phyloP scores from a whole-genome alignment of 2,329 filamentous ascomycete genomes.

The Pezicula rhizophila region DNA sequence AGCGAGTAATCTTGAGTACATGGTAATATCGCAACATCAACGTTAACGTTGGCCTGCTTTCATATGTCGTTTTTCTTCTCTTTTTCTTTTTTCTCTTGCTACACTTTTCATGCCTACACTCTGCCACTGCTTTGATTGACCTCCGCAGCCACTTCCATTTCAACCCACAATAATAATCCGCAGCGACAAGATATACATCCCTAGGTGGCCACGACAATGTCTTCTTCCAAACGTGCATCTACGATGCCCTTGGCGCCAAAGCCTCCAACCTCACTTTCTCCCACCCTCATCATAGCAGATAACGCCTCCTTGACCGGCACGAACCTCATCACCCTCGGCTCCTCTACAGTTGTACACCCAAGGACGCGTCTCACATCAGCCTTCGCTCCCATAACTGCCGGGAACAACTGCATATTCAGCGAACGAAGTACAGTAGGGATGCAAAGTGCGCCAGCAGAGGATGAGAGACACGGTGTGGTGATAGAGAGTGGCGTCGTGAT shows the following conservation, averaged over 20 bases:
- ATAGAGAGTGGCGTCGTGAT: slow-evolving; percentile 57
- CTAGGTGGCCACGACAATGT: slow-evolving; percentile 16
- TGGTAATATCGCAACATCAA: no score
- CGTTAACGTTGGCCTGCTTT: slow-evolving; percentile 5
- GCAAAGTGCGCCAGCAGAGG: slow-evolving; percentile 26
- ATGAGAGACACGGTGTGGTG: slow-evolving; percentile 33
- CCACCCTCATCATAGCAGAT: slow-evolving; percentile 55
- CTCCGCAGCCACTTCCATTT: neutral
- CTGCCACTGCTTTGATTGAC: slow-evolving; percentile 8
- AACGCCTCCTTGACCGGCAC: slow-evolving; percentile 61
- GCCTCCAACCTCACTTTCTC: slow-evolving; percentile 55
- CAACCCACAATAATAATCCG: neutral
- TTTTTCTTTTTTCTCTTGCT: neutral
- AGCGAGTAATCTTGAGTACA: no score
- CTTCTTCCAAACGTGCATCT: slow-evolving; percentile 35
- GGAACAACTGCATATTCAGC: slow-evolving; percentile 74
- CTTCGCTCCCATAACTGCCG: slow-evolving; percentile 72
- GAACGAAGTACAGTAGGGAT: slow-evolving; percentile 58
- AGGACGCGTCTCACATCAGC: slow-evolving; percentile 73
- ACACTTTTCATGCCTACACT: slow-evolving; percentile 6
- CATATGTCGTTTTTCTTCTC: slow-evolving; percentile 1
- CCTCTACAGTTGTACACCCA: slow-evolving; percentile 80
- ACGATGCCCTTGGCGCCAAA: slow-evolving; percentile 47
- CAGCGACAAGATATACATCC: neutral
- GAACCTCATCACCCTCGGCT: slow-evolving; percentile 71